Conservation (phyloP, 2,329 filamentous ascomycete genomes). For the Penicillium vulpinum region DNA sequence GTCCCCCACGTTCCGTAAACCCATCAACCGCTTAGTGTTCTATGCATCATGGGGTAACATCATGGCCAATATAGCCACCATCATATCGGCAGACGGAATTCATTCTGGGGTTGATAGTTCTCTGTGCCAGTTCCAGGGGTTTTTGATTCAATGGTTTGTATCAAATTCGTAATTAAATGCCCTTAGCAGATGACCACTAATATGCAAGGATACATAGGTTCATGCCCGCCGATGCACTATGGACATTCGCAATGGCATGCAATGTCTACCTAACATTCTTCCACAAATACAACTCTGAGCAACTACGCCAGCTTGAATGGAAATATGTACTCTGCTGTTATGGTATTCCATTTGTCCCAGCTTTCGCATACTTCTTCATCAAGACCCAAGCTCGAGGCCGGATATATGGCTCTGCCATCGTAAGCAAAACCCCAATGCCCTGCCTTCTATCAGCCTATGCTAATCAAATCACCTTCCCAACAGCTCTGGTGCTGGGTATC, state of each 20-base stretch:
- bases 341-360: conserved; percentile 69
- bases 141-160: conserved; percentile 80
- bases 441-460: background rate
- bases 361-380: conserved; percentile 67
- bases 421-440: conserved; percentile 30
- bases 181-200: conserved; percentile 5
- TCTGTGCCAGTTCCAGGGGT: conserved; percentile 73
- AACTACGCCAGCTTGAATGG: conserved; percentile 67
- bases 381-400: conserved; percentile 52
- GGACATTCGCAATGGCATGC: conserved; percentile 78
- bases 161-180: background rate
- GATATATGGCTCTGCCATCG: conserved; percentile 71
- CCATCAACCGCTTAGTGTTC: conserved; percentile 84
- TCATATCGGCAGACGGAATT: conserved; percentile 68
- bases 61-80: conserved; percentile 71
- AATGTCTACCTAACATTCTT: conserved; percentile 85
- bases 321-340: conserved; percentile 71
- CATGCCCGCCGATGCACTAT: conserved; percentile 72
- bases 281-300: conserved; percentile 65
- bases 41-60: conserved; percentile 82
- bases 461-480: background rate
- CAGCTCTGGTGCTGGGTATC: conserved; percentile 80
- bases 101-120: conserved; percentile 49
- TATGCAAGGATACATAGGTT: conserved; percentile 60
- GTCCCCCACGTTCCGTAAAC: conserved; percentile 74